These are phyloP conservation scores for Solioccasus polychromus DNA, from an alignment of 768 basidiomycete species.

Conservation along the genomic window DNA sequence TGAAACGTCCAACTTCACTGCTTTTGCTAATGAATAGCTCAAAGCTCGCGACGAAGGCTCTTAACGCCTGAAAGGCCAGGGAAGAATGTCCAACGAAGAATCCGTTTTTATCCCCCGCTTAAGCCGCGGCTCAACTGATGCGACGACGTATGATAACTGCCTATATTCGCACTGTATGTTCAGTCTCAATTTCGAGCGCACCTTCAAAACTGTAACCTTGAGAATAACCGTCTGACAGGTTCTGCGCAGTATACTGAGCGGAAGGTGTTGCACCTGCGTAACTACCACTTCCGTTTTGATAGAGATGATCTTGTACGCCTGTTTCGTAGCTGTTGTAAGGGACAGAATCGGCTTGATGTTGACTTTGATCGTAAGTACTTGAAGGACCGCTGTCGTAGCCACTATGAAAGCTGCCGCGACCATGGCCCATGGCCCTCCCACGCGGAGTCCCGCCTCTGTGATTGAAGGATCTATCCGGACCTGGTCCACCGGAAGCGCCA, in stretches of 20 bases:
- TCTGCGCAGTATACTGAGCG: conserved; percentile 49
- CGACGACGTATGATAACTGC: conserved; percentile 33
- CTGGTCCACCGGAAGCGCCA: conserved; percentile 61
- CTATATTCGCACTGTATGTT: conserved; percentile 42
- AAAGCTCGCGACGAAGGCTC: conserved; percentile 42
- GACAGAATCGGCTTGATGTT: conserved; percentile 59
- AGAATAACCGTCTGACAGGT: conserved; percentile 44
- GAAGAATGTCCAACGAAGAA: conserved; percentile 21
- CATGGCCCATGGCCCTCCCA: conserved; percentile 50
- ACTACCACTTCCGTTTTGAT: conserved; percentile 66
- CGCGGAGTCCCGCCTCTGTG: conserved; percentile 56
- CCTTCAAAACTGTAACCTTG: conserved; percentile 76
- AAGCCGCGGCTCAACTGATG: conserved; percentile 42
- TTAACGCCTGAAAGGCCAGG: conserved; percentile 29
- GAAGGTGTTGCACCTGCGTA: conserved; percentile 49
- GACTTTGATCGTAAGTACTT: conserved; percentile 62
- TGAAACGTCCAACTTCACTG: conserved; percentile 37
- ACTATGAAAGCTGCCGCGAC: conserved; percentile 52
- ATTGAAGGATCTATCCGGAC: conserved; percentile 68
- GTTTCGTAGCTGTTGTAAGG: conserved; percentile 71
- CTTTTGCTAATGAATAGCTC: conserved; percentile 48
- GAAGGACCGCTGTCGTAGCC: conserved; percentile 55
- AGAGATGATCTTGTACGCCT: conserved; percentile 55
- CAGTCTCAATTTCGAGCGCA: conserved; percentile 77
- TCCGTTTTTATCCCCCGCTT: conserved; percentile 51